Evolutionary conservation across 2,329 filamentous ascomycete species (phyloP).

Genomic region (Aspergillus flavus): DNA sequence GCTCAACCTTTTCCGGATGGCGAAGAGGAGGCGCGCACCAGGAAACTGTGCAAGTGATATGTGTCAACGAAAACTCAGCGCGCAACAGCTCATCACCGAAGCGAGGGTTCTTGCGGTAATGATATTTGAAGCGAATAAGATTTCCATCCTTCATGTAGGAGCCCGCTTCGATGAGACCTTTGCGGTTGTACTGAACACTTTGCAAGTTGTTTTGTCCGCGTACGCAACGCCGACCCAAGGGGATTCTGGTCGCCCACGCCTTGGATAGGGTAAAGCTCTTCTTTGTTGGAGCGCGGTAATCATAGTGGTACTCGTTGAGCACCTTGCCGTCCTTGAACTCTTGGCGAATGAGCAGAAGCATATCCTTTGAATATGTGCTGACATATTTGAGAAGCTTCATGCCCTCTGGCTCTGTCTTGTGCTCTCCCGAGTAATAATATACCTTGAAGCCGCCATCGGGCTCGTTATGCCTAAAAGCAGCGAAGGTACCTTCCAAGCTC

Average conservation of each 20-base stretch:
- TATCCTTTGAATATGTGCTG: conserved; percentile 52
- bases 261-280: conserved; percentile 29
- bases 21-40: conserved; percentile 57
- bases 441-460: conserved; percentile 43
- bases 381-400: conserved; percentile 47
- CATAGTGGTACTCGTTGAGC: conserved; percentile 54
- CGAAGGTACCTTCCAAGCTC: conserved; percentile 51
- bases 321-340: conserved; percentile 49
- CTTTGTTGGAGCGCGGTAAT: conserved; percentile 38
- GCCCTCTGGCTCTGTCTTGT: conserved; percentile 50
- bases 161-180: conserved; percentile 56
- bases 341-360: conserved; percentile 48
- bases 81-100: conserved; percentile 59
- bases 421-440: conserved; percentile 43
- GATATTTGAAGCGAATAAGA: conserved; percentile 56
- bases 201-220: conserved; percentile 49
- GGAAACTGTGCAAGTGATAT: conserved; percentile 57
- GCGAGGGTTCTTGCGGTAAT: conserved; percentile 57
- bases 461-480: conserved; percentile 51
- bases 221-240: conserved; percentile 51
- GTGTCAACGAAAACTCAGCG: conserved; percentile 57
- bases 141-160: conserved; percentile 58
- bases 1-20: conserved; percentile 54
- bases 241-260: conserved; percentile 38
- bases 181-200: conserved; percentile 55